A percentile compares a stretch with the other conserved stretches of the same genome.
These are phyloP conservation scores for Phytophthora hybrid DNA, from an alignment of 352 stramenopile species.

Conservation along the genomic window DNA sequence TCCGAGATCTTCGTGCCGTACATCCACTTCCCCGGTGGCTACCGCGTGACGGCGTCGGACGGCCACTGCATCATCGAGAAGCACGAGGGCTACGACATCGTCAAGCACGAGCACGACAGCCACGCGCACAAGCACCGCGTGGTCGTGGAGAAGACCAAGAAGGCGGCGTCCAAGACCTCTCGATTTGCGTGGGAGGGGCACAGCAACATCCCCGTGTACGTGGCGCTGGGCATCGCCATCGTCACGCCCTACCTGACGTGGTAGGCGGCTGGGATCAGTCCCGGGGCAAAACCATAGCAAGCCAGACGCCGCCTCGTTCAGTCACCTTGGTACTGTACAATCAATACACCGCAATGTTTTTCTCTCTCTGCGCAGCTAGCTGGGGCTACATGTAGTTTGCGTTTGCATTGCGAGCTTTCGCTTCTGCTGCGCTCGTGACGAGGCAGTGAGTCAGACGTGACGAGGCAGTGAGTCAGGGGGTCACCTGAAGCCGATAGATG, in stretches of 20 bases:
- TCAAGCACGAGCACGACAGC: slow-evolving; percentile 48
- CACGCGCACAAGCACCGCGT: slow-evolving; percentile 44
- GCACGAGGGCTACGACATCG: slow-evolving; percentile 58
- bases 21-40: slow-evolving; percentile 41
- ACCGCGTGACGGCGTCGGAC: slow-evolving; percentile 47
- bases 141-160: slow-evolving; percentile 40
- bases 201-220: slow-evolving; percentile 44
- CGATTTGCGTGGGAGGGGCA: slow-evolving; percentile 29
- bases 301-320: not conserved
- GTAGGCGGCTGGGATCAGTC: slow-evolving; percentile 23
- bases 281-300: not conserved
- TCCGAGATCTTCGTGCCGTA: slow-evolving; percentile 51
- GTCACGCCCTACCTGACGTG: slow-evolving; percentile 31
- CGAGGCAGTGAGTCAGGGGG: slow-evolving; percentile 2
- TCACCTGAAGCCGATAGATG: slow-evolving; percentile 1
- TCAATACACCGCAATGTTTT: slow-evolving; percentile 28
- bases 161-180: slow-evolving; percentile 9
- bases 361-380: not conserved
- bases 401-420: not conserved
- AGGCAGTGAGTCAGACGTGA: no score
- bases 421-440: not conserved
- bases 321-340: slow-evolving; percentile 4
- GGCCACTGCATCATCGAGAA: slow-evolving; percentile 49
- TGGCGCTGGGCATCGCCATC: slow-evolving; percentile 36
- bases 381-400: not conserved